phyloP scores from a whole-genome alignment of 2,329 filamentous ascomycete genomes.

The Aspergillus pseudoviridinutans region DNA sequence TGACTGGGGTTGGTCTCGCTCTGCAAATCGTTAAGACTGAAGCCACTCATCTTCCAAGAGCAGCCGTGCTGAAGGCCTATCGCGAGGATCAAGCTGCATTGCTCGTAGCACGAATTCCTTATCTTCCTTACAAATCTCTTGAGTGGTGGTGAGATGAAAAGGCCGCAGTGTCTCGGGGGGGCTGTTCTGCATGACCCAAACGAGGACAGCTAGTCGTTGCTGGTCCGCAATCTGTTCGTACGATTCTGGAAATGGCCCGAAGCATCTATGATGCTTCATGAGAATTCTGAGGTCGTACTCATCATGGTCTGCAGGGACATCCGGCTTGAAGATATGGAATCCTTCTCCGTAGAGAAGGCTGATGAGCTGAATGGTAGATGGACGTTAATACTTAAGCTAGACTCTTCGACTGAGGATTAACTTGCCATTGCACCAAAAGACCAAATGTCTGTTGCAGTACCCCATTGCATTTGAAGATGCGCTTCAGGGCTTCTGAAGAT shows the following conservation, averaged over 20 bases:
- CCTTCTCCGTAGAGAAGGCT: constrained; percentile 16
- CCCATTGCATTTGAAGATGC: constrained; percentile 16
- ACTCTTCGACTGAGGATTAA: neutral
- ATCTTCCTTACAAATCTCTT: neutral
- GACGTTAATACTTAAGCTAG: neutral
- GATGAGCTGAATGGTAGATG: constrained; percentile 9
- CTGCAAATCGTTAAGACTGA: too few relatives aligned
- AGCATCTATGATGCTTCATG: constrained; percentile 18
- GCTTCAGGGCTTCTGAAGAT: constrained; percentile 17
- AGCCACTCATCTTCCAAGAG: too few relatives aligned
- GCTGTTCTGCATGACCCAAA: constrained; percentile 16
- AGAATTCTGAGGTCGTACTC: constrained; percentile 19
- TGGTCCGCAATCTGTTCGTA: constrained; percentile 18
- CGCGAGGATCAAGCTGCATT: too few relatives aligned
- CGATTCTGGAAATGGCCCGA: constrained; percentile 19
- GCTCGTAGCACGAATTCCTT: neutral
- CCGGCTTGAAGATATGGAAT: constrained; percentile 19
- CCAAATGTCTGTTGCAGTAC: constrained; percentile 18
- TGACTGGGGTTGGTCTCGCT: too few relatives aligned
- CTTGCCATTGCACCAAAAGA: constrained; percentile 17
- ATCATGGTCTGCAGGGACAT: constrained; percentile 15
- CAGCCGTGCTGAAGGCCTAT: too few relatives aligned
- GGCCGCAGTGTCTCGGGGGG: constrained; percentile 7
- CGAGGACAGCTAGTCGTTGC: constrained; percentile 9
- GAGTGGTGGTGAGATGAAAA: neutral